phyloP scores from a whole-genome alignment of 176 grass and related monocot genomes.

The Thinopyrum elongatum region DNA sequence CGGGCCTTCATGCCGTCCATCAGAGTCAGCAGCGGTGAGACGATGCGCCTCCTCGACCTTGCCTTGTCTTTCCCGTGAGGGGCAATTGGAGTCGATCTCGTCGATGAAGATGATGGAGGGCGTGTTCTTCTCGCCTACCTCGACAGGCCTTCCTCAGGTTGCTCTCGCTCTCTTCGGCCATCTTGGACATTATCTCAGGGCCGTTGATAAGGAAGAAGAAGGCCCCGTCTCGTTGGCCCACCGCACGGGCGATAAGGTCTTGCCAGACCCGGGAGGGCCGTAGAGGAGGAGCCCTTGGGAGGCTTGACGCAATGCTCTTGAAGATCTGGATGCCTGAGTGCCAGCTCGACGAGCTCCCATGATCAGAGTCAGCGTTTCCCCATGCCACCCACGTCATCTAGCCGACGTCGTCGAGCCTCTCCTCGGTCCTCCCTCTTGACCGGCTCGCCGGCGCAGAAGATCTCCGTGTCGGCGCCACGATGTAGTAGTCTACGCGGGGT shows the following conservation, averaged over 20 bases:
- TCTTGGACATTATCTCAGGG: no score
- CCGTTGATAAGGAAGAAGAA: constrained; percentile 64
- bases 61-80: no score
- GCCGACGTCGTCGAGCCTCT: constrained; percentile 50
- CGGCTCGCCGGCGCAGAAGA: constrained; percentile 54
- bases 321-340: constrained; percentile 61
- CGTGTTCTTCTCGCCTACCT: constrained; percentile 67
- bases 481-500: constrained; percentile 38
- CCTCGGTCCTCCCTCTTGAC: constrained; percentile 59
- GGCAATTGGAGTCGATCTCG: no score
- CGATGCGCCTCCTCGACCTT: no score
- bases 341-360: constrained; percentile 59
- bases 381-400: constrained; percentile 67
- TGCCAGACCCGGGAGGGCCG: no score
- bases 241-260: constrained; percentile 54
- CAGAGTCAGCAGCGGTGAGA: no score
- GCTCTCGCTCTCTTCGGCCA: no score
- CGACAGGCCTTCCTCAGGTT: constrained; percentile 58
- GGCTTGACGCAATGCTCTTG: constrained; percentile 65
- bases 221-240: constrained; percentile 63
- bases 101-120: no score
- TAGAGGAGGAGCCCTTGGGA: constrained; percentile 54
- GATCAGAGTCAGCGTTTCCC: constrained; percentile 55
- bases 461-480: constrained; percentile 38
- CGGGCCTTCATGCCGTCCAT: constrained; percentile 56